Conservation (phyloP, 345 rosid genomes). For the Cardiospermum halicacabum region DNA sequence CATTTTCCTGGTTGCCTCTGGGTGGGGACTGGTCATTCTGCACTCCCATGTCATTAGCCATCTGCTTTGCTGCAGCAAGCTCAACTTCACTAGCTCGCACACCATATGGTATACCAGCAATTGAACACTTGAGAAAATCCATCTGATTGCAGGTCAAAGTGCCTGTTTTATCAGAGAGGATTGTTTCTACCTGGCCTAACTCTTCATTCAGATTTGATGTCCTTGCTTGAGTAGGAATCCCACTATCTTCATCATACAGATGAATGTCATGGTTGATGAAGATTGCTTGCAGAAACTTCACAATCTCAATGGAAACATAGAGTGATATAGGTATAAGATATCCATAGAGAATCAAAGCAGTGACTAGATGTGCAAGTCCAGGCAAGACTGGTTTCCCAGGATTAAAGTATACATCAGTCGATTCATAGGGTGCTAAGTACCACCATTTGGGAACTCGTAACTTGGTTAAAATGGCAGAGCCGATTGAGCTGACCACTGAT, state of each 20-base stretch:
- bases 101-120: slow-evolving; percentile 84
- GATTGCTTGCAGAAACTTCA: slow-evolving; percentile 92
- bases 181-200: slow-evolving; percentile 95
- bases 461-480: slow-evolving; percentile 80
- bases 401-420: slow-evolving; percentile 49
- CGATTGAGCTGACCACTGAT: slow-evolving; percentile 77
- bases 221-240: slow-evolving; percentile 78
- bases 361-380: slow-evolving; percentile 75
- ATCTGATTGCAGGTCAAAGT: slow-evolving; percentile 98
- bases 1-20: slow-evolving; percentile 27
- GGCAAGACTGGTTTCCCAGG: slow-evolving; percentile 55
- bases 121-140: slow-evolving; percentile 96
- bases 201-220: slow-evolving; percentile 98
- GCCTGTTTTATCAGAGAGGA: slow-evolving; percentile 97
- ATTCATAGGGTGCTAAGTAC: slow-evolving; percentile 59
- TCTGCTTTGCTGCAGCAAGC: slow-evolving; percentile 82
- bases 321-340: slow-evolving; percentile 95
- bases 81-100: slow-evolving; percentile 75
- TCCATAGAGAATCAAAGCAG: slow-evolving; percentile 97
- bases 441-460: slow-evolving; percentile 73
- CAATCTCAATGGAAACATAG: slow-evolving; percentile 94
- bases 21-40: slow-evolving; percentile 36
- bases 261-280: slow-evolving; percentile 82
- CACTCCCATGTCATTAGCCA: slow-evolving; percentile 76
- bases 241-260: slow-evolving; percentile 90